Base-by-base conservation (phyloP, 2,329 filamentous ascomycete genomes). In the Ophiostoma ulmi region DNA sequence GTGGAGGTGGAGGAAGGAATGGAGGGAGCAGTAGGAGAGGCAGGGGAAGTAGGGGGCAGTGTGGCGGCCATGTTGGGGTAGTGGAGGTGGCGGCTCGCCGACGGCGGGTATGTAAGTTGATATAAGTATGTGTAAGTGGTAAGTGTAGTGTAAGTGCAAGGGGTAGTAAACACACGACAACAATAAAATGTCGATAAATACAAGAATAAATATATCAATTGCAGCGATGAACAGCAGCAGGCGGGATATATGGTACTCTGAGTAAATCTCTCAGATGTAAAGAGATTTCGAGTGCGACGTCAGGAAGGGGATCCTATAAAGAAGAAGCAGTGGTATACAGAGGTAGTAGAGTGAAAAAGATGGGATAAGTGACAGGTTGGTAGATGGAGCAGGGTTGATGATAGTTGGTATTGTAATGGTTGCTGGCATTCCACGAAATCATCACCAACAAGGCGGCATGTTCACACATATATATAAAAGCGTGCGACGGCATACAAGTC, bases 1-100 rank as follows among this genome's bases (percentile, higher is more conserved):
- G 22, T n/a, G 26, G 38, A 17, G 20, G 64, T 44, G 13, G 14
- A 7, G 38, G 22, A 20, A 13, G 65, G 13, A 17, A 38, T 13
- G 38, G 22, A 20, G 39, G 65, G 13, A 17, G 64, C 5, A 14
- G 22, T 10, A 8, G 26, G 58, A 35, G 26, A 22, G 22, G 20
- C n/a, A 36, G 31, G 58, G 31, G 13, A 31, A n/a, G 17, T 20
- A 36, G 58, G 10, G 5, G 58, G 26, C 38, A 17, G 26, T 6
- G 55, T 61, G 55, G 63, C 10, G 8, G 36, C 63, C 63, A 65
- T 65, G 61, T 38, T 38, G 35, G 61, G 58, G 58, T 63, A 35
- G 52, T 58, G 58, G 58, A 63, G 58, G 58, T 17, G 58, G 41
- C 14, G 44, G 58, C 14, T 63, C 26, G 58, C 58, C 58, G 26